Evolutionary conservation across 805 yeast species (phyloP), one percentile per base, ranked within the genome.

Genomic region (Ogataea allantospora): DNA sequence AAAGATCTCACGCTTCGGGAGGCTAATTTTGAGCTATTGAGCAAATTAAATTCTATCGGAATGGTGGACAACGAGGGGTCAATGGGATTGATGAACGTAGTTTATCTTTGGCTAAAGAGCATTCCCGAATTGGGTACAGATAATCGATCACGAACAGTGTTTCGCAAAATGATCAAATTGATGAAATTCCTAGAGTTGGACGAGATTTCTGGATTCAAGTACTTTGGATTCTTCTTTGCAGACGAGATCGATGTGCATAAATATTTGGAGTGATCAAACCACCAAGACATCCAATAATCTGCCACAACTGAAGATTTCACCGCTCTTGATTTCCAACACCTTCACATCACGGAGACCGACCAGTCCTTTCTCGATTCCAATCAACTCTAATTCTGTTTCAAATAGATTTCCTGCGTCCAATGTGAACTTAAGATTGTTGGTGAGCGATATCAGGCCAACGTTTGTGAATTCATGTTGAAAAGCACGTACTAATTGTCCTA

Each of bases 301-400:
- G 1, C 88, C 88, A 54, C 85, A 80, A 44, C 79, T 88, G 45
- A 79, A 69, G 2, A 77, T 73, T 40, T 83, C 89, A 3, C 89
- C 87, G 13, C 78, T 70, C 24, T 57, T 52, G 8, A 77, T 63
- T 51, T 85, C 95, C 31, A 79, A 70, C 10, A 86, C 66, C 40
- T 73, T 73, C n/a, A 83, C 70, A 2, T 85, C 88, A 38, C 73
- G 78, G 14, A 86, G 60, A 29, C 75, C 73, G 54, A 73, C 79
- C 6, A 80, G 69, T 0, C 95, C 95, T 46, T 70, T 68, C 27
- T 78, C 72, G 10, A 83, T 61, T 0, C 87, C 88, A 31, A 82
- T 62, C 25, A 85, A 57, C 34, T 66, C 67, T 18, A 85, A 61
- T 35, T 75, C 78, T 2, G 86, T 71, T 47, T 85, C 89, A 50